A percentile compares a stretch with the other conserved stretches of the same genome.
Conservation (phyloP, 192 early-diverging fungal species). For the Helicostylum pulchrum region DNA sequence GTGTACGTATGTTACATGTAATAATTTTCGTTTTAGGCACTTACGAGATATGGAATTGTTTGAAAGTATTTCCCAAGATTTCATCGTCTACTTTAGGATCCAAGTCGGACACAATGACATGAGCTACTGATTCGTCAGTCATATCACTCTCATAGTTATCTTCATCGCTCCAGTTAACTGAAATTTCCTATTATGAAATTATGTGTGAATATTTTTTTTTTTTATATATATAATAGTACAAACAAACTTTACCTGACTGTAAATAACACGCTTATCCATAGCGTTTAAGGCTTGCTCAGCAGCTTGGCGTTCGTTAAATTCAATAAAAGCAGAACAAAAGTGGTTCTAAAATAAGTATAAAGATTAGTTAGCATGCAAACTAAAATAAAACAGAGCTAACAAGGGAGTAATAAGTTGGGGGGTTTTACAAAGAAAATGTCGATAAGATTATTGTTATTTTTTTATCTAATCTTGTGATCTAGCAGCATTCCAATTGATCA, state of each 20-base stretch:
- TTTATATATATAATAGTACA: neutral
- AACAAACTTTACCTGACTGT: slow-evolving; percentile 44
- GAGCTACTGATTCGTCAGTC: neutral
- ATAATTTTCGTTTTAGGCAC: neutral
- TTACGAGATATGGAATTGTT: slow-evolving; percentile 5
- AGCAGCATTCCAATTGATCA: too few relatives aligned
- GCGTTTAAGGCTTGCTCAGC: slow-evolving; percentile 69
- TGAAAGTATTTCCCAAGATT: neutral
- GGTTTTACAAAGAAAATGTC: too few relatives aligned
- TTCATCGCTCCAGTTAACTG: slow-evolving; percentile 19
- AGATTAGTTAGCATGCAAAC: neutral
- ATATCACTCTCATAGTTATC: neutral
- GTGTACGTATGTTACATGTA: neutral
- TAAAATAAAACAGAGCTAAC: too few relatives aligned
- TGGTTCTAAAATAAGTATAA: neutral
- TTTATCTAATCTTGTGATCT: too few relatives aligned
- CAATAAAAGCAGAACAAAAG: slow-evolving; percentile 83
- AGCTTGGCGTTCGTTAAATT: slow-evolving; percentile 65
- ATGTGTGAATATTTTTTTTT: neutral
- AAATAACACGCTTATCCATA: slow-evolving; percentile 68
- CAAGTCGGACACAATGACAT: slow-evolving; percentile 12
- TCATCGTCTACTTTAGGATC: slow-evolving; percentile 2
- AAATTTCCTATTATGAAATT: slow-evolving; percentile 20
- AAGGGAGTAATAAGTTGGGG: too few relatives aligned
- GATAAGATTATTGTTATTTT: too few relatives aligned